Evolutionary conservation across 306 rosid genomes (phyloP).

Genomic region (Aeschynomene evenia): DNA sequence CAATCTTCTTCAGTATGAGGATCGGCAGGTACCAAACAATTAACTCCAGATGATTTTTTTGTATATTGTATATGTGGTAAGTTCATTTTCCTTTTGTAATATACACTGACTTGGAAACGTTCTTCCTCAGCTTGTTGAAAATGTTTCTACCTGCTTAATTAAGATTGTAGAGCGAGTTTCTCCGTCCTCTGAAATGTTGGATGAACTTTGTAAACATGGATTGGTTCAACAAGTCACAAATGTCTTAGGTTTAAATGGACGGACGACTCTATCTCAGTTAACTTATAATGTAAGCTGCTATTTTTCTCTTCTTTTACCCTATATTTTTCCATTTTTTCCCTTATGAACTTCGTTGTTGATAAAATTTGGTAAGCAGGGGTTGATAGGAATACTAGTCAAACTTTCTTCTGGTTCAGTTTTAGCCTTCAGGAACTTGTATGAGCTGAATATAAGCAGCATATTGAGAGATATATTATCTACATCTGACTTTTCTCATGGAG

Average conservation of each 20-base stretch:
- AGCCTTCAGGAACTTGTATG: slow-evolving; percentile 78
- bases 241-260: slow-evolving; percentile 66
- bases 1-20: slow-evolving; percentile 94
- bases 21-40: slow-evolving; percentile 65
- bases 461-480: slow-evolving; percentile 72
- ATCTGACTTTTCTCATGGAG: slow-evolving; percentile 65
- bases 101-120: slow-evolving; percentile 30
- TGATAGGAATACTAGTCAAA: slow-evolving; percentile 80
- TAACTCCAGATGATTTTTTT: slow-evolving; percentile 7
- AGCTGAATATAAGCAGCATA: slow-evolving; percentile 70
- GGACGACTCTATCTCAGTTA: slow-evolving; percentile 58
- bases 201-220: slow-evolving; percentile 82
- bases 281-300: slow-evolving; percentile 62
- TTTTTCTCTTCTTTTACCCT: slow-evolving; percentile 4
- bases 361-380: slow-evolving; percentile 58
- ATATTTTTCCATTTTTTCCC: slow-evolving; percentile 26
- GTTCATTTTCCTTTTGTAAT: slow-evolving; percentile 13
- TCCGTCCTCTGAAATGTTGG: slow-evolving; percentile 71
- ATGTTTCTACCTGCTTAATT: slow-evolving; percentile 76
- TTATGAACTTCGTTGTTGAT: slow-evolving; percentile 21
- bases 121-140: slow-evolving; percentile 79
- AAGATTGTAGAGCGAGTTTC: slow-evolving; percentile 73
- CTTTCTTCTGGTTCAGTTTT: slow-evolving; percentile 78
- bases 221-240: slow-evolving; percentile 68
- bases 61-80: not conserved